Conservation (phyloP, 768 basidiomycete genomes). For the Suillus decipiens region DNA sequence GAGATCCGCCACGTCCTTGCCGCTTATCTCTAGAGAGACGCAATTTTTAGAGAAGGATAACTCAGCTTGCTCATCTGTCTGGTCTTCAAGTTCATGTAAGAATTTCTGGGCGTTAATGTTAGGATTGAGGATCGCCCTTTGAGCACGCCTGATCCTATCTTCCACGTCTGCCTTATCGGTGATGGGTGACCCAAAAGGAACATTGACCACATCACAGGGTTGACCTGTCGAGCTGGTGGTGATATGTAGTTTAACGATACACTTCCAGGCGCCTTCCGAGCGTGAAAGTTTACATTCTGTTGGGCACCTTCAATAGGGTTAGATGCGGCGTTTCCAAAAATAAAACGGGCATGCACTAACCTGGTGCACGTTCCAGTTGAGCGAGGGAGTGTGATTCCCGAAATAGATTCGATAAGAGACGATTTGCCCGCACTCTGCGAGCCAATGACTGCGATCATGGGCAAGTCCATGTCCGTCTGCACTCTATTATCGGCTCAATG, state of each 20-base stretch:
- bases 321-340: neutral
- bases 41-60: conserved; percentile 55
- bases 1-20: conserved; percentile 59
- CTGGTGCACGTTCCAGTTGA: conserved; percentile 78
- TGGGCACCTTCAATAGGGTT: conserved; percentile 43
- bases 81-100: conserved; percentile 13
- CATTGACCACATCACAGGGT: conserved; percentile 38
- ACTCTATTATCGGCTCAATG: conserved; percentile 42
- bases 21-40: conserved; percentile 60
- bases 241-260: conserved; percentile 49
- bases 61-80: conserved; percentile 16
- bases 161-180: conserved; percentile 56
- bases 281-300: conserved; percentile 56
- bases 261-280: conserved; percentile 47
- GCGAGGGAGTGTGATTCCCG: conserved; percentile 68
- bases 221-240: conserved; percentile 41
- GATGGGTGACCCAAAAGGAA: conserved; percentile 51
- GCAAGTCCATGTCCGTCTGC: conserved; percentile 69
- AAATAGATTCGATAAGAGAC: conserved; percentile 76
- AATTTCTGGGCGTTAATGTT: conserved; percentile 21
- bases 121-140: conserved; percentile 67
- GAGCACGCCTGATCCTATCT: conserved; percentile 66
- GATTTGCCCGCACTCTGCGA: conserved; percentile 77
- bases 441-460: conserved; percentile 73
- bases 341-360: conserved; percentile 31